Evolutionary conservation across 2,329 filamentous ascomycete species (phyloP), one percentile per base, ranked within the genome.

Genomic region (Teratosphaeria nubilosa): DNA sequence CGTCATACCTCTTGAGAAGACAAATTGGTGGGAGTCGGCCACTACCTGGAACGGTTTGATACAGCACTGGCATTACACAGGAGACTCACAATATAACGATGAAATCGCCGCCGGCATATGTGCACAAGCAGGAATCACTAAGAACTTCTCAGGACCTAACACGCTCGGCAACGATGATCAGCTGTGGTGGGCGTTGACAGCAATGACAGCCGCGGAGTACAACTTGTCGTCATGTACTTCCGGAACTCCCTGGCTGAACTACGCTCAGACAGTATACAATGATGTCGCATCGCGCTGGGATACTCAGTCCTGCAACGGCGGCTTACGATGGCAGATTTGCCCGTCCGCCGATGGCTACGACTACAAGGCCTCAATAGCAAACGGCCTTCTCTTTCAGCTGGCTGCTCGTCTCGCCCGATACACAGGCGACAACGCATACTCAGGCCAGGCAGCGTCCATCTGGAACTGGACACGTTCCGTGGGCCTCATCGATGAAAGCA

Each of bases 61-160:
- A 31, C 84, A 88, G 70, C 88, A 89, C 69, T 87, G 83, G 61
- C 79, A 86, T 67, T 83, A 81, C 68, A 88, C 86, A 0, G 76
- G 79, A 50, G 86, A 89, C 69, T 67, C 77, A 3, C 78, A 74
- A 57, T 87, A 88, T 72, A 84, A 86, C 68, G 73, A 80, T 25
- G 75, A 81, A 3, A 76, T 85, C 54, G 78, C 80, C 34, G 75
- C 85, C 60, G 85, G 81, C 9, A 73, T 89, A 2, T 70, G 82
- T 5, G 81, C 77, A 27, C 84, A 51, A 51, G 50, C 50, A 51
- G 50, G 50, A 11, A 22, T 4, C 22, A 16, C 4, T 4, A 16
- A 20, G n/a, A 51, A 30, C 50, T 51, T 22, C 16, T 25, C 27
- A n/a, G 22, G 30, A 54, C 52, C 54, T 75, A 63, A 30, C 13